A percentile compares a stretch with the other conserved stretches of the same genome.
These are phyloP conservation scores for Malassezia obtusa DNA, from an alignment of 1,284 basidiomycete genomes.

Conservation along the genomic window DNA sequence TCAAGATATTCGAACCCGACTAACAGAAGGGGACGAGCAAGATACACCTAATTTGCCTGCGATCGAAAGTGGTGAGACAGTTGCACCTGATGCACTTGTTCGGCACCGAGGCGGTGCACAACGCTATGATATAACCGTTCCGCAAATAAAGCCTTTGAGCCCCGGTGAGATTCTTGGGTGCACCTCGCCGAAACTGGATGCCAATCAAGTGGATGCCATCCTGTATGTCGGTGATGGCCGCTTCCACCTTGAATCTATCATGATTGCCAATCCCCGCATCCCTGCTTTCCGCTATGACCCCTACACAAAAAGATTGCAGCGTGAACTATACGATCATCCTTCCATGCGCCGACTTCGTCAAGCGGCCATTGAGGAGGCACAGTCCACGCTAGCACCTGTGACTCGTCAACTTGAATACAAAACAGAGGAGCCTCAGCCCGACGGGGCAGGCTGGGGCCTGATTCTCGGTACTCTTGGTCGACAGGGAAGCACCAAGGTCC, in stretches of 20 bases:
- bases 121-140: constrained; percentile 54
- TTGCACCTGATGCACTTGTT: background rate
- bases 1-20: constrained; percentile 29
- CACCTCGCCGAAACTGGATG: constrained; percentile 67
- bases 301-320: constrained; percentile 90
- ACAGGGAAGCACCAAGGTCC: constrained; percentile 81
- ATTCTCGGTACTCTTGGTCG: constrained; percentile 87
- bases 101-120: background rate
- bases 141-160: constrained; percentile 81
- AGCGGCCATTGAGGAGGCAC: constrained; percentile 59
- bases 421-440: background rate
- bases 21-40: constrained; percentile 20
- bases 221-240: constrained; percentile 89
- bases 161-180: constrained; percentile 96
- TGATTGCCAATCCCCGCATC: constrained; percentile 94
- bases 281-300: constrained; percentile 97
- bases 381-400: constrained; percentile 21
- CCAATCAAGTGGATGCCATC: constrained; percentile 34
- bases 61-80: background rate
- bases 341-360: constrained; percentile 67
- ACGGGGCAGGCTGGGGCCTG: constrained; percentile 64
- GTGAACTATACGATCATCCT: constrained; percentile 79
- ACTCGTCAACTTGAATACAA: constrained; percentile 2
- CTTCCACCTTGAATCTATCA: constrained; percentile 95
- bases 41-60: too few relatives aligned